These are phyloP conservation scores for Xylaria sp. DNA, from an alignment of 2,329 filamentous ascomycete genomes.

Conservation along the genomic window DNA sequence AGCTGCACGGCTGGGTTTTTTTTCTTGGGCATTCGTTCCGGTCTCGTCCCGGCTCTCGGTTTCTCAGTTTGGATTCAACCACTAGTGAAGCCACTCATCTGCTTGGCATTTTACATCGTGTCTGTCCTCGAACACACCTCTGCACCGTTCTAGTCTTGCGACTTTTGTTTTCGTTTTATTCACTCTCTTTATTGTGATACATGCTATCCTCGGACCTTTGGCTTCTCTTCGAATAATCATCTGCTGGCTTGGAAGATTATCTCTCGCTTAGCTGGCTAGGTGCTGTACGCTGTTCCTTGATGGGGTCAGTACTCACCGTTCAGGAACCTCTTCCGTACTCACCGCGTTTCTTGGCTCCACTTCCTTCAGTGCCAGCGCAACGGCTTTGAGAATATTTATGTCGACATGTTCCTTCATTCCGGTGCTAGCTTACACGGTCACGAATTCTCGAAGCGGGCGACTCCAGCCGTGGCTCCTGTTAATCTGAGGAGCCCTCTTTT, in stretches of 20 bases:
- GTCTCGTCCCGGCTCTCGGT: background rate
- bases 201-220: background rate
- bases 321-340: constrained; percentile 10
- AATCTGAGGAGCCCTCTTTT: constrained; percentile 39
- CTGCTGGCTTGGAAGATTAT: constrained; percentile 5
- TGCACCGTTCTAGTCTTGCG: background rate
- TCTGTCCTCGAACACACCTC: background rate
- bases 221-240: background rate
- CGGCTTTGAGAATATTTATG: constrained; percentile 25
- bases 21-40: constrained; percentile 5
- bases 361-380: constrained; percentile 7
- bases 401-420: constrained; percentile 63
- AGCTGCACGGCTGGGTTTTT: background rate
- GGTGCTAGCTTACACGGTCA: constrained; percentile 66
- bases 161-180: background rate
- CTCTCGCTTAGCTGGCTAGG: background rate
- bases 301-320: background rate
- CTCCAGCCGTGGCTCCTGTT: constrained; percentile 40
- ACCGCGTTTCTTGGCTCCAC: background rate
- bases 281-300: constrained; percentile 1
- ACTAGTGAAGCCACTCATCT: background rate
- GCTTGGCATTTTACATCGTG: constrained; percentile 12
- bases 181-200: background rate
- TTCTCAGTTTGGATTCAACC: background rate
- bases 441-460: constrained; percentile 55